These are phyloP conservation scores for Fremontodendron californicum DNA, from an alignment of 345 rosid genomes.

Conservation along the genomic window DNA sequence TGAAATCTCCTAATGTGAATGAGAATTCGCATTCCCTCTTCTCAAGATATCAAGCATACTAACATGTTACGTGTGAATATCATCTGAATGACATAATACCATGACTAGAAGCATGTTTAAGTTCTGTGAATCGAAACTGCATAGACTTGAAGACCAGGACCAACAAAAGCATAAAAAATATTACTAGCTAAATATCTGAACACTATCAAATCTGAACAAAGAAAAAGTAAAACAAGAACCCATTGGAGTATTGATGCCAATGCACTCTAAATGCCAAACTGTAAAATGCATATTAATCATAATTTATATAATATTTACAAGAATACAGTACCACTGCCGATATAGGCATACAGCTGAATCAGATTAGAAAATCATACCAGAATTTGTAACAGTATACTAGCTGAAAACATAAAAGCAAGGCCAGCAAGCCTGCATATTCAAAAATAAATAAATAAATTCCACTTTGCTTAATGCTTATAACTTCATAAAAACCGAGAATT, in stretches of 20 bases:
- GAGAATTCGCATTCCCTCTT: neutral
- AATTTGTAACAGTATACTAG: neutral
- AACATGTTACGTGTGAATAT: neutral
- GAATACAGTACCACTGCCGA: neutral
- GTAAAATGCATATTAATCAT: neutral
- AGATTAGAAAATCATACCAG: constrained; percentile 43
- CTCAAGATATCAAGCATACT: neutral
- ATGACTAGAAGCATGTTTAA: neutral
- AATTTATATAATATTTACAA: neutral
- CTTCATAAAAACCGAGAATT: constrained; percentile 5
- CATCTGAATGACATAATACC: neutral
- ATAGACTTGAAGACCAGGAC: neutral
- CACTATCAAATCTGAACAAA: neutral
- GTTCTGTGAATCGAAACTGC: neutral
- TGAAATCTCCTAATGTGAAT: neutral
- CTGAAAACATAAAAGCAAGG: constrained; percentile 4
- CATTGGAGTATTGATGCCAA: neutral
- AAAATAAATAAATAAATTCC: neutral
- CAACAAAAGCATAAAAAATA: neutral
- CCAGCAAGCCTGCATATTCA: constrained; percentile 41
- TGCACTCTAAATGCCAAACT: neutral
- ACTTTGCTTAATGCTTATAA: neutral
- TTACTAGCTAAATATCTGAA: neutral
- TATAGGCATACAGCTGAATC: neutral
- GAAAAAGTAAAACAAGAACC: neutral